phyloP scores from a whole-genome alignment of 192 early-diverging fungal species.

The Phlyctochytrium arcticum region DNA sequence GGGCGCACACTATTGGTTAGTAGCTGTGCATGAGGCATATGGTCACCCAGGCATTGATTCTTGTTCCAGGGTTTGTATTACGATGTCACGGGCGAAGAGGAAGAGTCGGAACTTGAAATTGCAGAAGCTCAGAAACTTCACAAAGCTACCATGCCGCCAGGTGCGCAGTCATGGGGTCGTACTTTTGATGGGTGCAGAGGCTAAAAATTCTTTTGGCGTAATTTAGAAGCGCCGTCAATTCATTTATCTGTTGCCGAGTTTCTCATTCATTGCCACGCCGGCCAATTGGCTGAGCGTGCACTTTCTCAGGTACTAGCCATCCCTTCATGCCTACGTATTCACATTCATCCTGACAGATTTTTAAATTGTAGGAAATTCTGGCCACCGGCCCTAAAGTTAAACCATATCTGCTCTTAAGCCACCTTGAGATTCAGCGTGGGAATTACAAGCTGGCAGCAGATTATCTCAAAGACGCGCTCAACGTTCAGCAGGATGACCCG shows the following conservation, averaged over 20 bases:
- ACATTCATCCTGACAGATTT: background rate
- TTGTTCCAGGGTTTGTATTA: constrained; percentile 44
- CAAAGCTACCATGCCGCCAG: constrained; percentile 23
- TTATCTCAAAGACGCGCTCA: constrained; percentile 42
- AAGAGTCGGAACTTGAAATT: constrained; percentile 43
- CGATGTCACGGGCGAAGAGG: constrained; percentile 48
- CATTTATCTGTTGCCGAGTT: constrained; percentile 49
- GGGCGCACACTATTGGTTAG: constrained; percentile 41
- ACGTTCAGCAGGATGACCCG: constrained; percentile 48
- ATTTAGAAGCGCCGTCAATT: constrained; percentile 21
- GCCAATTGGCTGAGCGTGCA: constrained; percentile 48
- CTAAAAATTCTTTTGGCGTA: too few relatives aligned
- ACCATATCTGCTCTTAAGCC: constrained; percentile 46
- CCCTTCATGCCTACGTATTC: background rate
- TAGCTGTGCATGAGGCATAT: background rate
- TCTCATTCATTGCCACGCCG: constrained; percentile 44
- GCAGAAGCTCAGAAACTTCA: constrained; percentile 35
- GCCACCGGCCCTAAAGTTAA: constrained; percentile 24
- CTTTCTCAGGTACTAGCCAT: constrained; percentile 32
- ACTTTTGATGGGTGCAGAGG: background rate
- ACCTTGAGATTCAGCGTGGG: constrained; percentile 45
- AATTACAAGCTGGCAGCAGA: constrained; percentile 36
- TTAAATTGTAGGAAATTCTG: constrained; percentile 36
- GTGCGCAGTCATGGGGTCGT: background rate
- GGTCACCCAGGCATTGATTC: background rate